These are phyloP conservation scores for Halteria grandinella DNA, from an alignment of 73 alveolate genomes.

Conservation along the genomic window DNA sequence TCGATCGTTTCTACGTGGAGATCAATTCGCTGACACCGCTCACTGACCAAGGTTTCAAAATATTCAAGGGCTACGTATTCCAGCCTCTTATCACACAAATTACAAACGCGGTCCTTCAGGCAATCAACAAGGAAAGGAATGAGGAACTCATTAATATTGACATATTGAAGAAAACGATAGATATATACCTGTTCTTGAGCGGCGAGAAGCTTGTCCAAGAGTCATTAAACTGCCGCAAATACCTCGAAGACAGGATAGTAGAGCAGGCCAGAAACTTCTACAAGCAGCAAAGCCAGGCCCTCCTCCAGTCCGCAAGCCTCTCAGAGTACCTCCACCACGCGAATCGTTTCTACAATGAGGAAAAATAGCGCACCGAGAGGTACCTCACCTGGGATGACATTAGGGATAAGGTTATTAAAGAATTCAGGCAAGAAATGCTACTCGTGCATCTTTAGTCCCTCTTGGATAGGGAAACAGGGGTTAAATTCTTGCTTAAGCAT, in stretches of 20 bases:
- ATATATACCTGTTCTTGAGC: constrained; percentile 2
- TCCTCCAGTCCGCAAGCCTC: constrained; percentile 22
- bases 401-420: constrained; percentile 7
- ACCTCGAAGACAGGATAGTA: constrained; percentile 14
- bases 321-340: constrained; percentile 52
- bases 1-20: constrained; percentile 81
- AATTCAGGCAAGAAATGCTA: constrained; percentile 18
- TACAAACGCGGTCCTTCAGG: constrained; percentile 67
- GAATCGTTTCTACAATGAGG: constrained; percentile 26
- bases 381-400: constrained; percentile 16
- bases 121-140: constrained; percentile 73
- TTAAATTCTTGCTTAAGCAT: constrained; percentile 35
- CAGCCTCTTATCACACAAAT: constrained; percentile 46
- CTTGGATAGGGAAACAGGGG: constrained; percentile 65
- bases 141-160: constrained; percentile 49
- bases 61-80: constrained; percentile 74
- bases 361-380: constrained; percentile 27
- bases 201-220: constrained; percentile 1
- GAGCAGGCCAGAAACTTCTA: constrained; percentile 37
- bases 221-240: not conserved
- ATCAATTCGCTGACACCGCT: constrained; percentile 73
- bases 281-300: not conserved
- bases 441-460: not conserved
- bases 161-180: constrained; percentile 3
- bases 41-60: constrained; percentile 66